Base-by-base conservation (phyloP, 306 rosid genomes). In the Prunus dulcis region DNA sequence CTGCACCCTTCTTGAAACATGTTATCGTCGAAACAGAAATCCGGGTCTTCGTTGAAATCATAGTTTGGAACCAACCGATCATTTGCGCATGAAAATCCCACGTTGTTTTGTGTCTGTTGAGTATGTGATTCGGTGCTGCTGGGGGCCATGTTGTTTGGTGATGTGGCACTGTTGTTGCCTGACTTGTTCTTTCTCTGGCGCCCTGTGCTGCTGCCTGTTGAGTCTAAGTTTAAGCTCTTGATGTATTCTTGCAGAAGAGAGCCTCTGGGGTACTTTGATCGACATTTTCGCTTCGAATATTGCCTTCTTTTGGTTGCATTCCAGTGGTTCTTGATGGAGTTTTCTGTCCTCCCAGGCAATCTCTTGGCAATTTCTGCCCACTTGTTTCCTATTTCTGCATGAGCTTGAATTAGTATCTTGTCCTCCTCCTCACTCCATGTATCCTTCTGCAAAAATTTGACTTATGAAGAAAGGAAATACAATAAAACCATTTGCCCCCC, bases 351-450 rank as follows among this genome's bases (percentile, higher is more conserved):
- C 74, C 99, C 99, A 0, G 91, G 87, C 62, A 95, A 71, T 74
- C 88, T 89, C 83, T 92, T 95, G 1, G 98, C 99, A 32, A 95
- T 95, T 80, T 92, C 97, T 43, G 98, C 98, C 99, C 99, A 95
- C 76, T 95, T 95, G 73, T 95, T 95, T 64, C 99, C 99, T 62
- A 95, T 88, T 76, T 91, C 93, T 71, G 56, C 68, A 86, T 95
- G 99, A 6, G 97, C 81, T 81, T 86, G 75, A 43, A 95, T 95
- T 73, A 95, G 81, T 58, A 86, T 84, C 64, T 79, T 86, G 76
- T 95, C 99, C 79, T 92, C 99, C 81, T 91, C 93, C 67, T 92
- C 97, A 53, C 87, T 91, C 99, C 99, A 95, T 61, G 84, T 76
- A 14, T 95, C 99, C 84, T 95, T 95, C 98, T 92, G 88, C 80